A percentile compares a stretch with the other conserved stretches of the same genome.
Conservation (phyloP, 495 filamentous ascomycete genomes). For the Daldinia childiae region DNA sequence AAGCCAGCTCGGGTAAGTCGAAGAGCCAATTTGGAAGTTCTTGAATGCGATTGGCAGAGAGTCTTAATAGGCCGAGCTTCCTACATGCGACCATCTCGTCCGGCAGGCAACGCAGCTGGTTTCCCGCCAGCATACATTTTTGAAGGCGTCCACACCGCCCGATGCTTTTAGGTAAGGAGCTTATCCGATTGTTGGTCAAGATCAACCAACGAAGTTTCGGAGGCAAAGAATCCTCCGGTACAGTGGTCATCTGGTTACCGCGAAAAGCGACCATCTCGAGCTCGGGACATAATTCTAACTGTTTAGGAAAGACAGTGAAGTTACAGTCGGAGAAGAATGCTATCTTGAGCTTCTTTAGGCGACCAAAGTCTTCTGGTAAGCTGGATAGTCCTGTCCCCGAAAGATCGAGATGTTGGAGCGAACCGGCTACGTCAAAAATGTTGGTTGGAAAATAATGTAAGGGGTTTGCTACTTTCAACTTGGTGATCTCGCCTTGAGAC, state of each 20-base stretch:
- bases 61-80: conserved; percentile 53
- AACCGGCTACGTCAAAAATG: conserved; percentile 51
- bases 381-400: conserved; percentile 54
- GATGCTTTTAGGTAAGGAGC: conserved; percentile 50
- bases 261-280: conserved; percentile 59
- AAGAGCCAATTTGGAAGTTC: conserved; percentile 54
- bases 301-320: conserved; percentile 54
- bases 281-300: conserved; percentile 51
- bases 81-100: conserved; percentile 52
- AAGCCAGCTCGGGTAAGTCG: conserved; percentile 54
- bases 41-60: conserved; percentile 52
- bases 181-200: conserved; percentile 54
- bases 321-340: conserved; percentile 57
- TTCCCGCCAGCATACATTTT: conserved; percentile 57
- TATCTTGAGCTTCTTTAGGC: conserved; percentile 55
- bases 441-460: conserved; percentile 52
- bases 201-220: conserved; percentile 55
- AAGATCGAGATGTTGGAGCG: conserved; percentile 57
- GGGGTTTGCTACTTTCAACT: conserved; percentile 51
- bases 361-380: conserved; percentile 51
- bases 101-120: conserved; percentile 50
- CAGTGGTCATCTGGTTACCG: conserved; percentile 53
- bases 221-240: conserved; percentile 55
- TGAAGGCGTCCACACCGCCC: conserved; percentile 52
- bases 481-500: conserved; percentile 32